phyloP scores from a whole-genome alignment of 2,329 filamentous ascomycete genomes.

The Bipolaris cookei region DNA sequence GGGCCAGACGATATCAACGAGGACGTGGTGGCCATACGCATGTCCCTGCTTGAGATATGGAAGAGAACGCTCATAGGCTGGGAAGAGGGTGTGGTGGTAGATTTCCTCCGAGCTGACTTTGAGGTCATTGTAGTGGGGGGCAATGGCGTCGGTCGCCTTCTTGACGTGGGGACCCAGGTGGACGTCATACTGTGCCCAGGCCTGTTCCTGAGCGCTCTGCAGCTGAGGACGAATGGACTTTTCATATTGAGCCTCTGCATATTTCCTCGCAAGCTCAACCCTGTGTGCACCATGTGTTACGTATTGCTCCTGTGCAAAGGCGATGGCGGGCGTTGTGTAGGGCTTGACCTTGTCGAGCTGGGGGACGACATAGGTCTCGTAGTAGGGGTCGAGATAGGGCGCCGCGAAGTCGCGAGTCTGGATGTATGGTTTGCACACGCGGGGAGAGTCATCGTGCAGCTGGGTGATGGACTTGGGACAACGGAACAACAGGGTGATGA shows the following conservation, averaged over 20 bases:
- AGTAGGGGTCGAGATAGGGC: slow-evolving; percentile 84
- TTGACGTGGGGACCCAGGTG: slow-evolving; percentile 76
- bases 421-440: slow-evolving; percentile 81
- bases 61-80: slow-evolving; percentile 73
- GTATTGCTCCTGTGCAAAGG: slow-evolving; percentile 66
- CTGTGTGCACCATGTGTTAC: slow-evolving; percentile 76
- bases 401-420: slow-evolving; percentile 69
- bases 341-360: slow-evolving; percentile 79
- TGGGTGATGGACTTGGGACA: slow-evolving; percentile 75
- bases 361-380: slow-evolving; percentile 80
- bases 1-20: slow-evolving; percentile 73
- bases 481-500: slow-evolving; percentile 79
- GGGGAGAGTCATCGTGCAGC: slow-evolving; percentile 72
- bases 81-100: slow-evolving; percentile 75
- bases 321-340: slow-evolving; percentile 72
- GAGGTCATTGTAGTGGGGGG: slow-evolving; percentile 75
- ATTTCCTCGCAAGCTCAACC: slow-evolving; percentile 70
- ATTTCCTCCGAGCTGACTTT: slow-evolving; percentile 69
- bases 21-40: slow-evolving; percentile 67
- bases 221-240: slow-evolving; percentile 78
- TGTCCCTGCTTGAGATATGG: slow-evolving; percentile 78
- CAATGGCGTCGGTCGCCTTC: slow-evolving; percentile 62
- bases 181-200: slow-evolving; percentile 70
- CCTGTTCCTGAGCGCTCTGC: slow-evolving; percentile 66
- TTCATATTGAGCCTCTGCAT: slow-evolving; percentile 76